Evolutionary conservation across 495 filamentous ascomycete genomes (phyloP).

Genomic region (Penicillium fimorum): DNA sequence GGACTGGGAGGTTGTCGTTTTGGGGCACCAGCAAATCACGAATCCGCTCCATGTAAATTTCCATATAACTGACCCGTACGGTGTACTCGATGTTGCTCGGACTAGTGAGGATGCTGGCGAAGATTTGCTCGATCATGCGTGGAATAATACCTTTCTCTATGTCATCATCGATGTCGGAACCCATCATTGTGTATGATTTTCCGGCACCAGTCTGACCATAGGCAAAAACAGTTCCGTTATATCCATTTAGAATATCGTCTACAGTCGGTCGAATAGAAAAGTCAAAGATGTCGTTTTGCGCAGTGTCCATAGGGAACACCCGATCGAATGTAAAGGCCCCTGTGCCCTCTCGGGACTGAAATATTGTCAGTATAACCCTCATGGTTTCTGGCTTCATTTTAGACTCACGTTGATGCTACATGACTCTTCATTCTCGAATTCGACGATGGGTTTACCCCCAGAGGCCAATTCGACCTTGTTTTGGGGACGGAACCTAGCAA

Average conservation of each 20-base stretch:
- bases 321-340: conserved; percentile 96
- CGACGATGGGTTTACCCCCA: conserved; percentile 87
- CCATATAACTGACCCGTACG: conserved; percentile 97
- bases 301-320: conserved; percentile 88
- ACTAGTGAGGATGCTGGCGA: conserved; percentile 85
- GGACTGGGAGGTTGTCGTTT: conserved; percentile 94
- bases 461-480: conserved; percentile 88
- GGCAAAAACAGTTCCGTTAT: conserved; percentile 98
- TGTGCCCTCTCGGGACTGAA: conserved; percentile 75
- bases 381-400: not conserved
- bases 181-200: conserved; percentile 99
- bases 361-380: conserved; percentile 12
- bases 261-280: conserved; percentile 95
- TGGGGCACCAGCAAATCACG: conserved; percentile 86
- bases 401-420: conserved; percentile 76
- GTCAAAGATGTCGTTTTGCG: conserved; percentile 89
- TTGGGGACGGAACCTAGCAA: conserved; percentile 95
- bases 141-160: conserved; percentile 90
- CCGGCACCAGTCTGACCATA: conserved; percentile 98
- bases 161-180: conserved; percentile 90
- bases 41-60: conserved; percentile 99
- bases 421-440: conserved; percentile 85
- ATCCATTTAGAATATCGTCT: conserved; percentile 96
- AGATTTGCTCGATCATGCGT: conserved; percentile 96
- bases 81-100: conserved; percentile 96